Evolutionary conservation across 257 asterid species (phyloP).

Genomic region (Ilex aquifolium): DNA sequence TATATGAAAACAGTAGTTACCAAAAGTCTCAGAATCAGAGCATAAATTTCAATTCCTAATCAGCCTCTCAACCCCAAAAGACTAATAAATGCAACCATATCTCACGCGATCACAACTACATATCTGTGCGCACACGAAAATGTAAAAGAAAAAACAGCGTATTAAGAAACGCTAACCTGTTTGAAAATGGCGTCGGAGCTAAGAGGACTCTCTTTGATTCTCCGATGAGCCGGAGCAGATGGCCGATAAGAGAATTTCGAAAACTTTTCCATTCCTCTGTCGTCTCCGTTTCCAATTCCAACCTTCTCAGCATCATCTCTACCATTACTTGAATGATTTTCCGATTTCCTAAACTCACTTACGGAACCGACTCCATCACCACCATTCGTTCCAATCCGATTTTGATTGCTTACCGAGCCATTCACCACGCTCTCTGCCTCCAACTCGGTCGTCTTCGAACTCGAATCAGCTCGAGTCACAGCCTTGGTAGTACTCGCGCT

Average conservation of each 20-base stretch:
- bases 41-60: too few relatives aligned
- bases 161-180: constrained; percentile 35
- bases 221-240: constrained; percentile 83
- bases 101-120: too few relatives aligned
- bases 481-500: constrained; percentile 13
- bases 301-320: constrained; percentile 17
- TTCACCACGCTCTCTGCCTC: constrained; percentile 8
- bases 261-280: constrained; percentile 25
- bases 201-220: constrained; percentile 85
- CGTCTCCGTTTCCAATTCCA: constrained; percentile 29
- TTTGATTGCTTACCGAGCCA: constrained; percentile 7
- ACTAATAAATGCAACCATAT: too few relatives aligned
- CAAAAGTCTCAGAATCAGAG: too few relatives aligned
- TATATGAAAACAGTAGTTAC: too few relatives aligned
- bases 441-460: background rate
- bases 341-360: too few relatives aligned
- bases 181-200: constrained; percentile 92
- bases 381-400: constrained; percentile 10
- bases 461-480: constrained; percentile 7
- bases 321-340: constrained; percentile 20
- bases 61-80: too few relatives aligned
- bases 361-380: constrained; percentile 12
- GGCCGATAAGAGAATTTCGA: constrained; percentile 60
- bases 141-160: too few relatives aligned
- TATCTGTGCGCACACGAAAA: too few relatives aligned